phyloP scores from a whole-genome alignment of 805 yeast species.

The Cyberlindnera maritima region DNA sequence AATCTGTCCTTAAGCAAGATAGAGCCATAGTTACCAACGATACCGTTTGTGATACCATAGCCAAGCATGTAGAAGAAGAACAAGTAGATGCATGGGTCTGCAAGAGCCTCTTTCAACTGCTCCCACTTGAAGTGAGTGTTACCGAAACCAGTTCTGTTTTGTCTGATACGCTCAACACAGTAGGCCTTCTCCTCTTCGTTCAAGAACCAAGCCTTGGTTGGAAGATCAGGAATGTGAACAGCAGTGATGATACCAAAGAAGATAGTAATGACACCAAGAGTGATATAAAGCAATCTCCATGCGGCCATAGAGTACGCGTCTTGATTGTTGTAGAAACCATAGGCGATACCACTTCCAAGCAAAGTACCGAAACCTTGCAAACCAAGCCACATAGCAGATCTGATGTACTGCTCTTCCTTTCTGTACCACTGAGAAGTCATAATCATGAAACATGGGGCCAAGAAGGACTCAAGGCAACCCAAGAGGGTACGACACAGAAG shows the following conservation, averaged over 20 bases:
- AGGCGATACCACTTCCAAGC: conserved; percentile 51
- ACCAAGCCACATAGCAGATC: conserved; percentile 43
- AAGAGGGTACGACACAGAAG: conserved; percentile 45
- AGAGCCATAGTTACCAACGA: conserved; percentile 26
- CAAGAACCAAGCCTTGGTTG: conserved; percentile 46
- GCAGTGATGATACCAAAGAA: conserved; percentile 46
- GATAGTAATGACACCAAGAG: conserved; percentile 58
- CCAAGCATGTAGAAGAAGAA: conserved; percentile 39
- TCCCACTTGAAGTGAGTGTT: conserved; percentile 48
- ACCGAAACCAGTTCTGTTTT: conserved; percentile 57
- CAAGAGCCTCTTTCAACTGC: conserved; percentile 50
- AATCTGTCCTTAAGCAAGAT: conserved; percentile 10
- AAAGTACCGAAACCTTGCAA: conserved; percentile 44
- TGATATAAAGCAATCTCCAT: conserved; percentile 60
- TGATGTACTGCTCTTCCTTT: conserved; percentile 40
- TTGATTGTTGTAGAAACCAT: conserved; percentile 42
- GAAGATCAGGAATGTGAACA: conserved; percentile 54
- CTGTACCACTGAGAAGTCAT: conserved; percentile 58
- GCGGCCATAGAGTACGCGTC: conserved; percentile 40
- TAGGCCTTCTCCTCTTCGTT: conserved; percentile 42
- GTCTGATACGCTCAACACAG: conserved; percentile 50
- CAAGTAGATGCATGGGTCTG: conserved; percentile 50
- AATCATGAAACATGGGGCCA: conserved; percentile 54
- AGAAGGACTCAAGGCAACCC: conserved; percentile 50
- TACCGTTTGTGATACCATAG: conserved; percentile 51